phyloP scores from a whole-genome alignment of 495 filamentous ascomycete species.

The Eremomyces bilateralis region DNA sequence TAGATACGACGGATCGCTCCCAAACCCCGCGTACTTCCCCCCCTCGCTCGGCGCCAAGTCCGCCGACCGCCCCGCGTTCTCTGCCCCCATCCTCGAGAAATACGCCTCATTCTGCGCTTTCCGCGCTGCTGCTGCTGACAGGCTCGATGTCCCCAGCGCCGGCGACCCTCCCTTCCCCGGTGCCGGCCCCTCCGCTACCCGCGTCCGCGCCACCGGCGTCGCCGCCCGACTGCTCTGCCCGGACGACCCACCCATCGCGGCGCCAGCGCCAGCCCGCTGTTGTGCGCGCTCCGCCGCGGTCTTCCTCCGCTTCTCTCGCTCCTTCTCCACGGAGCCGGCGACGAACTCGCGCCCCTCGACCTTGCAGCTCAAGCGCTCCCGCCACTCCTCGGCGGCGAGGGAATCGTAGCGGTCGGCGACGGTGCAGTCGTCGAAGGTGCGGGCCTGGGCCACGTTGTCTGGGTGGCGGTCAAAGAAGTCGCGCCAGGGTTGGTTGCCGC shows the following conservation, averaged over 20 bases:
- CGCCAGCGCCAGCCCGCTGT: slow-evolving; percentile 3
- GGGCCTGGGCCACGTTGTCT: slow-evolving; percentile 33
- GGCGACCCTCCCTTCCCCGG: slow-evolving; percentile 10
- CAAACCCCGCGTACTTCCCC: slow-evolving; percentile 82
- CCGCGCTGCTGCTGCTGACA: slow-evolving; percentile 5
- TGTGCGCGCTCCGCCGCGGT: slow-evolving; percentile 15
- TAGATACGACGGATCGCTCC: slow-evolving; percentile 50
- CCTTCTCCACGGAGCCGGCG: slow-evolving; percentile 26
- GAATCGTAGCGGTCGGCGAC: slow-evolving; percentile 74
- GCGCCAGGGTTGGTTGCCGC: slow-evolving; percentile 72
- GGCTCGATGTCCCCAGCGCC: slow-evolving; percentile 2
- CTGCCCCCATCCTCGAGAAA: slow-evolving; percentile 60
- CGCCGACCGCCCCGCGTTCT: slow-evolving; percentile 56
- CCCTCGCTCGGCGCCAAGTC: slow-evolving; percentile 67
- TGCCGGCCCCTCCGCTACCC: slow-evolving; percentile 8
- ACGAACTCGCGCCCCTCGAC: slow-evolving; percentile 72
- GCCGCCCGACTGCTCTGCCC: slow-evolving; percentile 14
- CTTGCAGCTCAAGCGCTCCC: slow-evolving; percentile 69
- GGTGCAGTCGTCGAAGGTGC: slow-evolving; percentile 45
- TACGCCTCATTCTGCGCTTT: slow-evolving; percentile 68
- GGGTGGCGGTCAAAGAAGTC: slow-evolving; percentile 57
- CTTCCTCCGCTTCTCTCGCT: slow-evolving; percentile 15
- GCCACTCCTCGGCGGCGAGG: slow-evolving; percentile 83
- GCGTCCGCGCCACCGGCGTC: slow-evolving; percentile 11
- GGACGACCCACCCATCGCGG: slow-evolving; percentile 4